phyloP scores from a whole-genome alignment of 148 eudicot genomes.

The Limonium bicolor region DNA sequence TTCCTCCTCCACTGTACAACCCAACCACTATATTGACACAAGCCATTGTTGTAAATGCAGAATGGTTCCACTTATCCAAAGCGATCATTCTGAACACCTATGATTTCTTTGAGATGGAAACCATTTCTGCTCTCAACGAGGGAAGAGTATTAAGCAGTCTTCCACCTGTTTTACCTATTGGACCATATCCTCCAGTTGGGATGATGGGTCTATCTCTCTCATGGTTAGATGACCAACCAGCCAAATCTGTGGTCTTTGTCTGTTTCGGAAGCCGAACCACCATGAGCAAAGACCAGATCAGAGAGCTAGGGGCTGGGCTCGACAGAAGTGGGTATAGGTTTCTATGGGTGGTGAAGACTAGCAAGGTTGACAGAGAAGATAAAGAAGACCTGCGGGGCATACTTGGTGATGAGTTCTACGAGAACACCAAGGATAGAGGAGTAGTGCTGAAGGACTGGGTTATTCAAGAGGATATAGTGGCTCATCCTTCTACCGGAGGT shows the following conservation, averaged over 20 bases:
- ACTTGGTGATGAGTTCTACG: conserved; percentile 16
- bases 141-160: conserved; percentile 3
- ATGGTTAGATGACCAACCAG: conserved; percentile 26
- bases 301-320: conserved; percentile 26
- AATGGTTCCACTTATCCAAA: conserved; percentile 2
- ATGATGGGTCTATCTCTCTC: neutral
- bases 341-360: conserved; percentile 35
- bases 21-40: conserved; percentile 15
- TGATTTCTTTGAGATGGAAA: conserved; percentile 16
- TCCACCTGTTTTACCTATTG: conserved; percentile 12
- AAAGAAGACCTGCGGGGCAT: conserved; percentile 6
- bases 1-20: conserved; percentile 30
- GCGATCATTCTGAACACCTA: conserved; percentile 15
- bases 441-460: conserved; percentile 24
- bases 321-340: conserved; percentile 18
- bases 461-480: conserved; percentile 25
- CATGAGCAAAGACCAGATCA: conserved; percentile 20
- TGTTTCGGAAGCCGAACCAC: conserved; percentile 39
- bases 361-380: conserved; percentile 28
- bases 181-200: conserved; percentile 8
- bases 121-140: conserved; percentile 6
- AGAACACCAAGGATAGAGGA: conserved; percentile 13
- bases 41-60: conserved; percentile 1
- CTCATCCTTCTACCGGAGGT: conserved; percentile 24
- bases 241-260: conserved; percentile 18